Evolutionary conservation across 2,329 filamentous ascomycete species (phyloP), one percentile per base, ranked within the genome.

Genomic region (Trichoderma citrinoviride): DNA sequence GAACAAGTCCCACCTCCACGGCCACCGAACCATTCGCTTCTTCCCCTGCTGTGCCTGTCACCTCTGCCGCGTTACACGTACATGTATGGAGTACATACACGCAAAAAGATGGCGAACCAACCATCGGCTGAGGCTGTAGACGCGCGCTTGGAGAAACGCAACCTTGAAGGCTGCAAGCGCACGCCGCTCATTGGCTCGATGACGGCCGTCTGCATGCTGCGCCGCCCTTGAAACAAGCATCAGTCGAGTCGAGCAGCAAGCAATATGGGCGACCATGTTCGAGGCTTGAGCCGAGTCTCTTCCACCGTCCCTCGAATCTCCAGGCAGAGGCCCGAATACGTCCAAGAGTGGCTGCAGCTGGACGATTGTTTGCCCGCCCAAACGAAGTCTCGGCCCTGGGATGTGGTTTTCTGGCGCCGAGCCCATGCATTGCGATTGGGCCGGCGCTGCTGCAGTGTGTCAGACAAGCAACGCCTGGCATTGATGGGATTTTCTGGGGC

Each of bases 81-180:
- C n/a, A n/a, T n/a, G n/a, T n/a, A n/a, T n/a, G n/a, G n/a, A n/a
- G n/a, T n/a, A n/a, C n/a, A n/a, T n/a, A n/a, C 7, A 33, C 21
- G 15, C 47, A 19, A 8, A 49, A 5, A n/a, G 19, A 46, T 7
- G 21, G 19, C 21, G 56, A 60, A 50, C 56, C 56, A 60, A 60
- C 44, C 29, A 50, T 5, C 25, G 33, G 21, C 21, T 19, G 21
- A 25, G 47, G 46, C 37, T 12, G 37, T 37, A 62, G 49, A 62
- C 58, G 49, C 58, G 58, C 58, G 58, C 49, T 54, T 62, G 19
- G 21, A 37, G 49, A 62, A 62, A 46, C 58, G 58, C 58, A 19
- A n/a, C n/a, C n/a, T n/a, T n/a, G n/a, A n/a, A 52, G 40, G 40
- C 53, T 44, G 33, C 21, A 29, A 43, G 17, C 25, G 47, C 58